Percentiles rank a stretch among this genome's conserved stretches.
phyloP scores from a whole-genome alignment of 208 protist genomes.

The Trypanosoma platydactyli region DNA sequence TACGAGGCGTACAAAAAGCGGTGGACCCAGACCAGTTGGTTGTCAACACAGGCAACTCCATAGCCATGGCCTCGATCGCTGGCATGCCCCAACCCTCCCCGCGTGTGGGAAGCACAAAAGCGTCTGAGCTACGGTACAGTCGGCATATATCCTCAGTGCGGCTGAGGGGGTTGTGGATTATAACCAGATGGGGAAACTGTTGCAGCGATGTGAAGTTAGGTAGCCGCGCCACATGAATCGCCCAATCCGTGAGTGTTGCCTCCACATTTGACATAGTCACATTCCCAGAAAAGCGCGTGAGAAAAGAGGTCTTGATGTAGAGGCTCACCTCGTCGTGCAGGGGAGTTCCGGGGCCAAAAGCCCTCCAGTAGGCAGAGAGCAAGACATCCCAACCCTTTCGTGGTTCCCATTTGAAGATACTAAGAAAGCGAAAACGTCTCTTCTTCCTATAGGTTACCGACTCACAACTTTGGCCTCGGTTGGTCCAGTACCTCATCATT shows the following conservation, averaged over 20 bases:
- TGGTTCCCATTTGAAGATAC: conserved; percentile 69
- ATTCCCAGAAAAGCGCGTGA: neutral
- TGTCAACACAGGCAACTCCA: conserved; percentile 47
- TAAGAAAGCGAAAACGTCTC: conserved; percentile 47
- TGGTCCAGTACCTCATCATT: conserved; percentile 25
- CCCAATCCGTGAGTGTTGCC: conserved; percentile 5
- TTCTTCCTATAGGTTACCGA: conserved; percentile 17
- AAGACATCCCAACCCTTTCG: conserved; percentile 72
- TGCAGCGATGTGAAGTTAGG: conserved; percentile 19
- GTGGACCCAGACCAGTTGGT: conserved; percentile 46
- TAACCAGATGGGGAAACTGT: conserved; percentile 39
- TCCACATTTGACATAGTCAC: neutral
- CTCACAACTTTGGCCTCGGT: neutral
- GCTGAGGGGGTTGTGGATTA: conserved; percentile 16
- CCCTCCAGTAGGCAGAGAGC: conserved; percentile 47
- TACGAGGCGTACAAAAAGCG: conserved; percentile 32
- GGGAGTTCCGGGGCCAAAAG: conserved; percentile 30
- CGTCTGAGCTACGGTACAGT: conserved; percentile 71
- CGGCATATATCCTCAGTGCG: conserved; percentile 32
- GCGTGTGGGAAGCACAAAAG: conserved; percentile 84
- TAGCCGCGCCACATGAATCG: conserved; percentile 4
- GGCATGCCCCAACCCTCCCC: conserved; percentile 77
- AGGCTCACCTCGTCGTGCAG: conserved; percentile 14
- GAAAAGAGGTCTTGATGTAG: conserved; percentile 10
- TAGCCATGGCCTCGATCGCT: conserved; percentile 56